Percentiles rank a stretch among this genome's conserved stretches.
phyloP scores from a whole-genome alignment of 208 protist genomes.

The Porcisia hertigi region DNA sequence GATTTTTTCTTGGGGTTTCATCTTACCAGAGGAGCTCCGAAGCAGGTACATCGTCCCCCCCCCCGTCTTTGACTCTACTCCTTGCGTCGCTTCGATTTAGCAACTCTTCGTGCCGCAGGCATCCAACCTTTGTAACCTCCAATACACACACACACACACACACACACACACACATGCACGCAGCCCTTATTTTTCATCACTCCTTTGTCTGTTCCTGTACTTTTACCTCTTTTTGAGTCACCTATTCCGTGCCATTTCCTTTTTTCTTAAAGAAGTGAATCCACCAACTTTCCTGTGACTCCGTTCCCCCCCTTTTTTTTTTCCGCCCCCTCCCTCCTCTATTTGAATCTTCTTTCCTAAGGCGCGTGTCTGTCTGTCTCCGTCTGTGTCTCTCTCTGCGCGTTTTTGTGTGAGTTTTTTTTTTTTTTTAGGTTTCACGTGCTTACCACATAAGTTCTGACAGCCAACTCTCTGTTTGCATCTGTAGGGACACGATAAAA shows the following conservation, averaged over 20 bases:
- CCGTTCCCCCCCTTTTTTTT: background rate
- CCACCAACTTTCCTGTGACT: background rate
- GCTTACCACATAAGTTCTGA: background rate
- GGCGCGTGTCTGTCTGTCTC: background rate
- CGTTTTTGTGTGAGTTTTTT: background rate
- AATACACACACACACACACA: no score
- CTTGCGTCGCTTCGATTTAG: background rate
- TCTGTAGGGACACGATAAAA: background rate
- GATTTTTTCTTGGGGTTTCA: background rate
- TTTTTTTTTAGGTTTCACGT: background rate
- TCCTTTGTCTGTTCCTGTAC: background rate
- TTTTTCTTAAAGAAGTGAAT: background rate
- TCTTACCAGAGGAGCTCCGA: background rate
- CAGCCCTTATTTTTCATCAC: background rate
- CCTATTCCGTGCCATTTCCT: background rate
- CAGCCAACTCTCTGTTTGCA: background rate
- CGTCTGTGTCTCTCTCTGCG: background rate
- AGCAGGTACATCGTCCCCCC: background rate
- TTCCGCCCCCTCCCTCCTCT: background rate
- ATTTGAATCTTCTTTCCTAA: background rate
- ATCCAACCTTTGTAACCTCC: background rate
- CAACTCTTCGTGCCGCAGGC: background rate
- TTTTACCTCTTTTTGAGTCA: background rate
- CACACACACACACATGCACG: background rate
- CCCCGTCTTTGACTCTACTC: background rate